Evolutionary conservation across 192 early-diverging fungal genomes (phyloP).

Genomic region (Powellomyces hirtus): DNA sequence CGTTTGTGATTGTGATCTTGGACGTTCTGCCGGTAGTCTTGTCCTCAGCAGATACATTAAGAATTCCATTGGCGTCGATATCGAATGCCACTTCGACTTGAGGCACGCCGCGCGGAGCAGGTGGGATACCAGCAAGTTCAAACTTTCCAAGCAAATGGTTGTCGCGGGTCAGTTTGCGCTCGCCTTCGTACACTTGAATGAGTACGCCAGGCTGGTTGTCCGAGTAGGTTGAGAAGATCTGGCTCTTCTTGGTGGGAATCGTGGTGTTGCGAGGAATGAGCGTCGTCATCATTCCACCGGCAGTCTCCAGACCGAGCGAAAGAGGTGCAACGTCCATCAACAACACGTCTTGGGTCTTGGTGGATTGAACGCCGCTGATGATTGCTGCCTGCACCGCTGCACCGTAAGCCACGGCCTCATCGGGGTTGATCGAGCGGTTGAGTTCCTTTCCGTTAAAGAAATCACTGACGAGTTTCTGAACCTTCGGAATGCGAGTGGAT

Average conservation of each 20-base stretch:
- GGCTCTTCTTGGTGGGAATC: slow-evolving; percentile 90
- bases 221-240: slow-evolving; percentile 92
- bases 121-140: slow-evolving; percentile 87
- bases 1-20: slow-evolving; percentile 94
- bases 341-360: slow-evolving; percentile 82
- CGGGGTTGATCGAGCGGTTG: slow-evolving; percentile 91
- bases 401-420: slow-evolving; percentile 93
- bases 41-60: slow-evolving; percentile 89
- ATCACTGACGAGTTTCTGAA: slow-evolving; percentile 79
- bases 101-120: slow-evolving; percentile 86
- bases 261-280: slow-evolving; percentile 93
- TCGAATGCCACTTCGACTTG: slow-evolving; percentile 93
- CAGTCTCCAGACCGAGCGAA: slow-evolving; percentile 92
- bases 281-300: slow-evolving; percentile 93
- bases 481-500: slow-evolving; percentile 92
- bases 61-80: slow-evolving; percentile 89
- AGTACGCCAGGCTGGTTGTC: slow-evolving; percentile 96
- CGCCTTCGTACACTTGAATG: slow-evolving; percentile 95
- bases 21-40: slow-evolving; percentile 87
- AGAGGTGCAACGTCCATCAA: slow-evolving; percentile 90
- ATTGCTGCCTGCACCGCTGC: slow-evolving; percentile 87
- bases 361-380: slow-evolving; percentile 72
- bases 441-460: slow-evolving; percentile 96
- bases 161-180: slow-evolving; percentile 87
- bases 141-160: slow-evolving; percentile 97